Percentiles rank a stretch among this genome's conserved stretches.
Evolutionary conservation across 78 protist species (phyloP).

Genomic region (Diacronema lutheri): DNA sequence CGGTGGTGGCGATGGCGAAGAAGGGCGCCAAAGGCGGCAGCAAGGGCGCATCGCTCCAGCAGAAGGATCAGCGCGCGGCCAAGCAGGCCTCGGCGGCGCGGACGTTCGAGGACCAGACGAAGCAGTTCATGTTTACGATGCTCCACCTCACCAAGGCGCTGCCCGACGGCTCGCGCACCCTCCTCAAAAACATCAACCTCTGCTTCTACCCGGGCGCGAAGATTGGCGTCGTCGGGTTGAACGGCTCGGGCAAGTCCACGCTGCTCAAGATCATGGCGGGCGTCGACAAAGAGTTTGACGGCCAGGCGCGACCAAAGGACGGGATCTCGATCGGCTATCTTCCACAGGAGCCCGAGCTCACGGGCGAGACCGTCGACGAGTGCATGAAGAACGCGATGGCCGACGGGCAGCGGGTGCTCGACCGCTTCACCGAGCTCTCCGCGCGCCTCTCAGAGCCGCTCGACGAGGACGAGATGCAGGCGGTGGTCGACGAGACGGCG

Average conservation of each 20-base stretch:
- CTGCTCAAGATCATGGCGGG: neutral
- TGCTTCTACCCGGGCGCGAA: constrained; percentile 19
- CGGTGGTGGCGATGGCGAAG: no score
- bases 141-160: neutral
- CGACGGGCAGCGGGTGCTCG: no score
- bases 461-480: constrained; percentile 27
- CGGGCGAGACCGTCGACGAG: no score
- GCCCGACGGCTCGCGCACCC: constrained; percentile 8
- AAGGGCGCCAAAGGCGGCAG: neutral
- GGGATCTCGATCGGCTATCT: constrained; percentile 16
- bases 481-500: neutral
- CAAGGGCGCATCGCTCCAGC: neutral
- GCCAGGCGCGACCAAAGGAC: neutral
- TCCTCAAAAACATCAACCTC: constrained; percentile 13
- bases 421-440: neutral
- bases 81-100: neutral
- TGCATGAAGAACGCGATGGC: no score
- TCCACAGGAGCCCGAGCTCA: constrained; percentile 31
- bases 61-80: neutral
- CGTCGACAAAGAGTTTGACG: neutral
- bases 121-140: neutral
- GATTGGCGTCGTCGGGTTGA: constrained; percentile 30
- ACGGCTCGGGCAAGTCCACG: neutral
- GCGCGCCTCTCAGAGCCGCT: constrained; percentile 13
- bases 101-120: neutral